These are phyloP conservation scores for Pisolithus tinctorius DNA, from an alignment of 768 basidiomycete species.

Conservation along the genomic window DNA sequence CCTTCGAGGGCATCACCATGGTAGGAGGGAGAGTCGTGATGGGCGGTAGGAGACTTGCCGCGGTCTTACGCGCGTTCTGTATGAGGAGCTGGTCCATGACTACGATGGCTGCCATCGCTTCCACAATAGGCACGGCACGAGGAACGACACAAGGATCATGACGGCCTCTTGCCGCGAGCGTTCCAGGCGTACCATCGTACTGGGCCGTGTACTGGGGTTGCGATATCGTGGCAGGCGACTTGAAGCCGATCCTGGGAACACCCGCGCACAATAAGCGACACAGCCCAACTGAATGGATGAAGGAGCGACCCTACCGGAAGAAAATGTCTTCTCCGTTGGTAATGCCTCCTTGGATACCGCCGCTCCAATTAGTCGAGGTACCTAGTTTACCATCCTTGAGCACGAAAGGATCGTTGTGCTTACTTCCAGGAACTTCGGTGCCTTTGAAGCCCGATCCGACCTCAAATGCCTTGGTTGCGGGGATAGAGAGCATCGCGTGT, in stretches of 20 bases:
- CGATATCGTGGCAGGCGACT: constrained; percentile 96
- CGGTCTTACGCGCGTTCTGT: constrained; percentile 76
- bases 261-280: constrained; percentile 3
- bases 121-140: constrained; percentile 94
- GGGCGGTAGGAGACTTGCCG: constrained; percentile 73
- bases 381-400: constrained; percentile 65
- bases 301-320: constrained; percentile 61
- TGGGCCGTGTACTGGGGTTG: constrained; percentile 85
- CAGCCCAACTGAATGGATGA: neutral
- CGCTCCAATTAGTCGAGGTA: constrained; percentile 92
- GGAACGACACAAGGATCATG: constrained; percentile 99
- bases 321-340: constrained; percentile 97
- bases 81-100: constrained; percentile 90
- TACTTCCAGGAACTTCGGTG: constrained; percentile 86
- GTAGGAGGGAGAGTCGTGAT: constrained; percentile 87
- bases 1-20: constrained; percentile 65
- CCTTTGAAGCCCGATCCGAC: constrained; percentile 96
- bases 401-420: constrained; percentile 90
- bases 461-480: constrained; percentile 97
- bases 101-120: constrained; percentile 94
- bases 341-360: constrained; percentile 96
- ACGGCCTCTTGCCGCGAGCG: constrained; percentile 84
- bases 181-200: constrained; percentile 88
- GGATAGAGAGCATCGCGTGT: constrained; percentile 98
- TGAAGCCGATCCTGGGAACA: constrained; percentile 78